A percentile compares a stretch with the other conserved stretches of the same genome.
Conservation (phyloP, 2,329 filamentous ascomycete species). For the Annulohypoxylon truncatum region DNA sequence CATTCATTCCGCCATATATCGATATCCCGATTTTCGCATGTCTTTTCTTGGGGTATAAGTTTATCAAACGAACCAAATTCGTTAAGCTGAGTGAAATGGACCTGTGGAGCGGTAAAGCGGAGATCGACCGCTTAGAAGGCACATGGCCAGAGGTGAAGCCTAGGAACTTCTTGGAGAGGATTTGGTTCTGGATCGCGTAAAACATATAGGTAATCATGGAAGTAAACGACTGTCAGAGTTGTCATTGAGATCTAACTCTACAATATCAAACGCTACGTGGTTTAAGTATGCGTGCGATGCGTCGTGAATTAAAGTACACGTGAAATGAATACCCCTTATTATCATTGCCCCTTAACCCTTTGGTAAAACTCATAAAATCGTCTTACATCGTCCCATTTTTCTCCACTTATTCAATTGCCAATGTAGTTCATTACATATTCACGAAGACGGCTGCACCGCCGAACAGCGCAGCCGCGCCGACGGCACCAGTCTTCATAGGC, state of each 20-base stretch:
- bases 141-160: constrained; percentile 53
- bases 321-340: background rate
- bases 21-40: constrained; percentile 75
- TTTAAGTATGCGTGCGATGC: background rate
- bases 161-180: constrained; percentile 53
- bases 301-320: constrained; percentile 10
- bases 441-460: constrained; percentile 43
- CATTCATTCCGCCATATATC: constrained; percentile 75
- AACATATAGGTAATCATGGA: background rate
- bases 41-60: constrained; percentile 75
- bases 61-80: constrained; percentile 69
- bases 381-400: constrained; percentile 9
- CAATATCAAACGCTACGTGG: background rate
- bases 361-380: background rate
- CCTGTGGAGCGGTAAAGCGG: constrained; percentile 56
- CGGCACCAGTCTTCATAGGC: constrained; percentile 51
- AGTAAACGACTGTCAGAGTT: background rate
- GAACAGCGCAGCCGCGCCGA: constrained; percentile 53
- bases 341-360: background rate
- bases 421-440: constrained; percentile 33
- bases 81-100: constrained; percentile 54
- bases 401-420: background rate
- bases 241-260: background rate
- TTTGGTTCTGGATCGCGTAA: constrained; percentile 57
- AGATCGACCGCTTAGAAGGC: constrained; percentile 53